Conservation (phyloP, 2,329 filamentous ascomycete species). For the Helotiales sp. region DNA sequence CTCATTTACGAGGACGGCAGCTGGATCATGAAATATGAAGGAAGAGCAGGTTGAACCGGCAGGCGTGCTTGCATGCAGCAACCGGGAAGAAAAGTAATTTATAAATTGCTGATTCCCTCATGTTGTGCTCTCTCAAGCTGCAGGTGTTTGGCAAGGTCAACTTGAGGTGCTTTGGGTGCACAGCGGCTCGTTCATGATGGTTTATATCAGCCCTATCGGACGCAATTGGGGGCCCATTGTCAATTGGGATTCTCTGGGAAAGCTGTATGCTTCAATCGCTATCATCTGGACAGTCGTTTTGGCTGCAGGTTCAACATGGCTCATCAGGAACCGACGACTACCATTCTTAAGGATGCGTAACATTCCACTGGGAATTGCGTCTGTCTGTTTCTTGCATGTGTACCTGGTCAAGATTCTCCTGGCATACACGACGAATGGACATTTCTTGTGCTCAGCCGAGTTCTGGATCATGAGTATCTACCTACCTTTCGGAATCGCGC, state of each 20-base stretch:
- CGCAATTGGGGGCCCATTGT: conserved; percentile 11
- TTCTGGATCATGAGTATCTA: conserved; percentile 19
- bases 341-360: conserved; percentile 11
- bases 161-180: neutral
- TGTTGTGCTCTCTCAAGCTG: too few species aligned
- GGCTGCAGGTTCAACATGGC: conserved; percentile 7
- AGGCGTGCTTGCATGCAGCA: neutral
- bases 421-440: conserved; percentile 13
- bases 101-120: neutral
- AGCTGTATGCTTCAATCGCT: conserved; percentile 4
- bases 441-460: conserved; percentile 12
- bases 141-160: neutral
- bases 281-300: conserved; percentile 11
- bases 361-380: conserved; percentile 9
- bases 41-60: neutral
- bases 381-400: conserved; percentile 11
- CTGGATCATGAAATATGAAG: too few species aligned
- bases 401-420: conserved; percentile 12
- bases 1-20: neutral
- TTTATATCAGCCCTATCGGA: conserved; percentile 10
- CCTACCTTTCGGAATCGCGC: conserved; percentile 13
- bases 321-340: conserved; percentile 2
- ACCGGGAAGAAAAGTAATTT: too few species aligned
- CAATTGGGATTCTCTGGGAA: conserved; percentile 13
- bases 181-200: neutral